A percentile compares a stretch with the other conserved stretches of the same genome.
Conservation (phyloP, 495 filamentous ascomycete species). For the Saxophila tyrrhenica region DNA sequence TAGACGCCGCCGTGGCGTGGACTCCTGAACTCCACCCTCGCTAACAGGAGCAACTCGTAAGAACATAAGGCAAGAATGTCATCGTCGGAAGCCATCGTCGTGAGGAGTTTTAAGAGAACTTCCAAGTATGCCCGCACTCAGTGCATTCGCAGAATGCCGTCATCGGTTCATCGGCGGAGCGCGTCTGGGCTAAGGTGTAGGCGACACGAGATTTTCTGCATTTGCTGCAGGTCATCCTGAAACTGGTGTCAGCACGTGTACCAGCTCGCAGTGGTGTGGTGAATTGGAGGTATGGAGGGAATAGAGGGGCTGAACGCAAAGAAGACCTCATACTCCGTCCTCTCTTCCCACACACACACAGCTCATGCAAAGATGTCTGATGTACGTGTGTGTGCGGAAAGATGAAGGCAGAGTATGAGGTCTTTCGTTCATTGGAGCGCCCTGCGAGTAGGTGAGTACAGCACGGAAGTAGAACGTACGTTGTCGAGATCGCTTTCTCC, state of each 20-base stretch:
- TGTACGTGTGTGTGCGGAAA: background rate
- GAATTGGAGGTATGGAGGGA: background rate
- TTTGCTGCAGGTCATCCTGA: conserved; percentile 69
- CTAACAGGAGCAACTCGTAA: background rate
- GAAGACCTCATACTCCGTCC: conserved; percentile 17
- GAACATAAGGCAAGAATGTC: no score
- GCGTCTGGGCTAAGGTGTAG: conserved; percentile 92
- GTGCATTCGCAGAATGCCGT: conserved; percentile 73
- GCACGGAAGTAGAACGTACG: conserved; percentile 22
- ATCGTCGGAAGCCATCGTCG: background rate
- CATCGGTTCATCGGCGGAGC: conserved; percentile 87
- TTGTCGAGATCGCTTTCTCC: conserved; percentile 69
- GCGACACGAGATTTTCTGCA: conserved; percentile 86
- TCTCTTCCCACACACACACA: background rate
- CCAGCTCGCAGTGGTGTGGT: background rate
- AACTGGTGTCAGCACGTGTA: background rate
- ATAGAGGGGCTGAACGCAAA: conserved; percentile 14
- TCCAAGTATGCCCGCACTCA: conserved; percentile 66
- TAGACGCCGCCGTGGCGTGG: no score
- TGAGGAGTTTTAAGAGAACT: conserved; percentile 32
- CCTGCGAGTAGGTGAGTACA: background rate
- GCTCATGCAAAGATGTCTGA: background rate
- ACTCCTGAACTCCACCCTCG: no score
- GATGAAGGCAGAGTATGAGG: conserved; percentile 10
- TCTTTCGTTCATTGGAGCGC: conserved; percentile 1